These are phyloP conservation scores for Closterium sp. DNA, from an alignment of 139 green algal genomes.

Conservation along the genomic window DNA sequence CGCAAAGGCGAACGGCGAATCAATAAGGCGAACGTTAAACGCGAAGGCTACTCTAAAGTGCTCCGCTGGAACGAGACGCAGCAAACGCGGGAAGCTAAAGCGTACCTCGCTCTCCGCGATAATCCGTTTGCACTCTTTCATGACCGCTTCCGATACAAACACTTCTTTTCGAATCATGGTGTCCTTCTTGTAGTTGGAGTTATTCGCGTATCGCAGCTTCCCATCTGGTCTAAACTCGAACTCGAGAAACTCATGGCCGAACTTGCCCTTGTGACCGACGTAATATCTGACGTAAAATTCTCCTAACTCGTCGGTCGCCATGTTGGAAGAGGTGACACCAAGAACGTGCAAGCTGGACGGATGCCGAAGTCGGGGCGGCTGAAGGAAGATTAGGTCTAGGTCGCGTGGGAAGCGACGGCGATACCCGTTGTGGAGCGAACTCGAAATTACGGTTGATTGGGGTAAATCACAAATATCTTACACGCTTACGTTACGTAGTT, in stretches of 20 bases:
- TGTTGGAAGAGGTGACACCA: not conserved
- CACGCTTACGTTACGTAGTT: too few relatives aligned
- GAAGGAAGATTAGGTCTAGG: not conserved
- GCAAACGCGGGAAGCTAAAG: not conserved
- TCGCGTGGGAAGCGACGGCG: not conserved
- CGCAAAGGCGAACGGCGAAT: too few relatives aligned
- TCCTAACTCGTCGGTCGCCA: slow-evolving; percentile 16
- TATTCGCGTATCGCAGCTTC: slow-evolving; percentile 96
- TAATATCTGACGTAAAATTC: slow-evolving; percentile 97
- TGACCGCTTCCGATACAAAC: slow-evolving; percentile 64
- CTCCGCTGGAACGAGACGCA: not conserved
- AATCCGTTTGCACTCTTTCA: slow-evolving; percentile 87
- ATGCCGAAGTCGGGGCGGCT: not conserved
- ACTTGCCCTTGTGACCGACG: slow-evolving; percentile 84
- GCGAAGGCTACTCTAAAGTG: not conserved
- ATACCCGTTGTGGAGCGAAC: not conserved
- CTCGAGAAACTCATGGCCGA: slow-evolving; percentile 97
- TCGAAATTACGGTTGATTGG: not conserved
- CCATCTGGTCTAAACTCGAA: slow-evolving; percentile 77
- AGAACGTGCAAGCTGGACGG: not conserved
- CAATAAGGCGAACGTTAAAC: not conserved
- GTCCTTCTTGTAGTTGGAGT: slow-evolving; percentile 98
- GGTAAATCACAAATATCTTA: not conserved
- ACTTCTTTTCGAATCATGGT: slow-evolving; percentile 90
- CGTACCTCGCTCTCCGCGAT: slow-evolving; percentile 85